phyloP scores from a whole-genome alignment of 1,284 basidiomycete genomes.

The Fereydounia khargensis region DNA sequence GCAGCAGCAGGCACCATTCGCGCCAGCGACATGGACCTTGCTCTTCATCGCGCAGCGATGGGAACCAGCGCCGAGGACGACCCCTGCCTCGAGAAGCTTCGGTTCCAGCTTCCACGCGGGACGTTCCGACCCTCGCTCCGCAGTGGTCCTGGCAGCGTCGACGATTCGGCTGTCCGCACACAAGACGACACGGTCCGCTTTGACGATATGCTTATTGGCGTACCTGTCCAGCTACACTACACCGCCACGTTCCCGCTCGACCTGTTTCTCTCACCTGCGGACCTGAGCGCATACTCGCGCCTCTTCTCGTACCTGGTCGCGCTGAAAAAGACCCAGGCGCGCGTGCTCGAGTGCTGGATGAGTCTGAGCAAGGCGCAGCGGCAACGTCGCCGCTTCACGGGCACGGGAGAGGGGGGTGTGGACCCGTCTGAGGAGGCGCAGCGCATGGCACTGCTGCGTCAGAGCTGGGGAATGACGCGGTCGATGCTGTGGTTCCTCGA shows the following conservation, averaged over 20 bases:
- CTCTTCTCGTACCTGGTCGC: constrained; percentile 80
- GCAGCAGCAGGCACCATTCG: constrained; percentile 61
- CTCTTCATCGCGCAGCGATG: constrained; percentile 28
- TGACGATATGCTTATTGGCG: constrained; percentile 33
- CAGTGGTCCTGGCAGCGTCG: no score
- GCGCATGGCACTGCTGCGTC: constrained; percentile 65
- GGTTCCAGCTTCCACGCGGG: constrained; percentile 23
- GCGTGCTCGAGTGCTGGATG: constrained; percentile 76
- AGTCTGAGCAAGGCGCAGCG: constrained; percentile 78
- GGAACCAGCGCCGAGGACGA: constrained; percentile 44
- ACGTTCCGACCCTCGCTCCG: no score
- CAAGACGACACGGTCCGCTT: constrained; percentile 21
- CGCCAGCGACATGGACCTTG: constrained; percentile 34
- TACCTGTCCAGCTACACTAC: constrained; percentile 35
- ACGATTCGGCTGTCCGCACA: no score
- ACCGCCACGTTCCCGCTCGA: constrained; percentile 72
- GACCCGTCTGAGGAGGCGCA: constrained; percentile 65
- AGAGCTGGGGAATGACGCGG: constrained; percentile 78
- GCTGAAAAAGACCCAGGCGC: constrained; percentile 75
- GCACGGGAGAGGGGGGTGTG: constrained; percentile 79
- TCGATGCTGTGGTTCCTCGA: constrained; percentile 90
- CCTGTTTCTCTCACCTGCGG: constrained; percentile 75
- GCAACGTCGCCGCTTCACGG: constrained; percentile 76
- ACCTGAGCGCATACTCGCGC: constrained; percentile 71
- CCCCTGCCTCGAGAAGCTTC: constrained; percentile 21